A percentile compares a stretch with the other conserved stretches of the same genome.
phyloP scores from a whole-genome alignment of 345 rosid species.

The Ceriops tagal region DNA sequence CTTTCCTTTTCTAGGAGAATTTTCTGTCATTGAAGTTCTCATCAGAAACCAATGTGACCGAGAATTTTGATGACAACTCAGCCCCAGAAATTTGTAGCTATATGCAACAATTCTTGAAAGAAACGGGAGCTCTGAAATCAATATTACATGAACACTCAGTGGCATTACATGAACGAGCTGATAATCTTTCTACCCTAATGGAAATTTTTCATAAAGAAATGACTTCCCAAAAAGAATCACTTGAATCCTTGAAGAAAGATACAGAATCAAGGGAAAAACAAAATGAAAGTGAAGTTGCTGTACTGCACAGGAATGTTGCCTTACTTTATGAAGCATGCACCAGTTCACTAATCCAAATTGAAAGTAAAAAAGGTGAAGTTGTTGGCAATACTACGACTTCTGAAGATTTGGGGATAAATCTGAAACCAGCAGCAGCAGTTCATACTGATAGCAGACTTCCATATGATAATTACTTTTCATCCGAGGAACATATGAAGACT shows the following conservation, averaged over 20 bases:
- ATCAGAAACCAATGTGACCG: constrained; percentile 38
- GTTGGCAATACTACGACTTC: constrained; percentile 24
- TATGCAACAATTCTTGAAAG: constrained; percentile 50
- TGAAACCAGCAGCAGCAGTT: constrained; percentile 23
- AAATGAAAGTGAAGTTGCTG: constrained; percentile 48
- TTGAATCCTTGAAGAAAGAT: constrained; percentile 45
- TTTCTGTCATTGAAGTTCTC: constrained; percentile 35
- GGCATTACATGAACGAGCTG: constrained; percentile 47
- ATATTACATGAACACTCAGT: constrained; percentile 45
- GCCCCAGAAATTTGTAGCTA: constrained; percentile 40
- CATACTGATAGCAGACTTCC: constrained; percentile 21
- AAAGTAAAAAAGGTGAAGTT: constrained; percentile 47
- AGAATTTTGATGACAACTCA: constrained; percentile 39
- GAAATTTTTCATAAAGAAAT: constrained; percentile 37
- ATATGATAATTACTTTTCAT: constrained; percentile 23
- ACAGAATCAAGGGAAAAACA: constrained; percentile 44
- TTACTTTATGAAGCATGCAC: constrained; percentile 70
- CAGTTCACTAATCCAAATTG: constrained; percentile 58
- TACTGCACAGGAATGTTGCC: constrained; percentile 43
- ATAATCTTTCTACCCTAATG: constrained; percentile 36
- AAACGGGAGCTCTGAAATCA: constrained; percentile 41
- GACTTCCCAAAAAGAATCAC: constrained; percentile 33
- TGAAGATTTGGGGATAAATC: constrained; percentile 26
- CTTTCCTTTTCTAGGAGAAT: constrained; percentile 46
- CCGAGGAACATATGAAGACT: constrained; percentile 55